These are phyloP conservation scores for Ascochyta rabiei DNA, from an alignment of 2,329 filamentous ascomycete species.

Conservation along the genomic window DNA sequence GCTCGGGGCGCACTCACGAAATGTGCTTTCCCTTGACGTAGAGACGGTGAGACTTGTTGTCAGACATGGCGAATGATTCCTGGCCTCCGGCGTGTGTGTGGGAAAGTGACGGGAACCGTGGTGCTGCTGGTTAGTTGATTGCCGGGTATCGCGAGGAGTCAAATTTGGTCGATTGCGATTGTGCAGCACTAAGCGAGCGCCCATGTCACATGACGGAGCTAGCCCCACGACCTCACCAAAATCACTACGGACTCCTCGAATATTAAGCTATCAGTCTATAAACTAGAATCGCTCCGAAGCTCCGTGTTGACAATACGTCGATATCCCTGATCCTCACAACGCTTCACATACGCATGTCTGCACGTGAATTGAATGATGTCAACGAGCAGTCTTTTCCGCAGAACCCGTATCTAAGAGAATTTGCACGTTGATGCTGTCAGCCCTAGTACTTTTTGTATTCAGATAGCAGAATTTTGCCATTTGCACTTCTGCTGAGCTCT, in stretches of 20 bases:
- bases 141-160: conserved; percentile 10
- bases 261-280: too few species aligned
- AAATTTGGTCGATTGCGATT: not conserved
- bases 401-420: too few species aligned
- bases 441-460: too few species aligned
- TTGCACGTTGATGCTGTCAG: too few species aligned
- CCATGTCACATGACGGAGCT: not conserved
- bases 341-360: too few species aligned
- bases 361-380: too few species aligned
- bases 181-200: not conserved
- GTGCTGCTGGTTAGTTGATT: conserved; percentile 42
- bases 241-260: not conserved
- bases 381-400: too few species aligned
- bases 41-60: conserved; percentile 47
- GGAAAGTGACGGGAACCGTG: conserved; percentile 35
- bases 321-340: too few species aligned
- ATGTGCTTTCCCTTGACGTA: conserved; percentile 83
- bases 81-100: conserved; percentile 35
- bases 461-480: too few species aligned
- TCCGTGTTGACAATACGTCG: too few species aligned
- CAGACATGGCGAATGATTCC: conserved; percentile 46
- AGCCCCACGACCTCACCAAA: not conserved
- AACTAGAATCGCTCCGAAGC: too few species aligned
- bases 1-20: conserved; percentile 73
- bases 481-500: too few species aligned